These are phyloP conservation scores for Acacia acuminata DNA, from an alignment of 306 rosid genomes.

Conservation along the genomic window DNA sequence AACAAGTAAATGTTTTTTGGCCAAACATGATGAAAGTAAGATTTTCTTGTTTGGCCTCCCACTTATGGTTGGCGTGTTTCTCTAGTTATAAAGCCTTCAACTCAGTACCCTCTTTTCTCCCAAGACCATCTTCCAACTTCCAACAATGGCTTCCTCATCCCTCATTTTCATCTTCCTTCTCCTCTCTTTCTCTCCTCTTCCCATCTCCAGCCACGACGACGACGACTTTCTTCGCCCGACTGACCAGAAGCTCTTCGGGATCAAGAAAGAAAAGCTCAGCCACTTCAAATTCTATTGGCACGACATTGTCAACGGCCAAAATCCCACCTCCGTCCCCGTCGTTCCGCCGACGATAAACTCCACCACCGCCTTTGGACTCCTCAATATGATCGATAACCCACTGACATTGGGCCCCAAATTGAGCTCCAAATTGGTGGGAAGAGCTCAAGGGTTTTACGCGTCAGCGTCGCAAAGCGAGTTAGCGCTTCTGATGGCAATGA, in stretches of 20 bases:
- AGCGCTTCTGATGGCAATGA: constrained; percentile 63
- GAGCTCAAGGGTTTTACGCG: constrained; percentile 64
- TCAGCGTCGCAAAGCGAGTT: constrained; percentile 47
- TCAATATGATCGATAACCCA: constrained; percentile 47
- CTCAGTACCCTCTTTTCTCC: not conserved
- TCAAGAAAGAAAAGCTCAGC: constrained; percentile 53
- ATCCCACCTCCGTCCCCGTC: constrained; percentile 23
- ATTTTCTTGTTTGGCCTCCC: not conserved
- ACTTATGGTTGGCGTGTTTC: not conserved
- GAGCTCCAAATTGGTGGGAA: constrained; percentile 45
- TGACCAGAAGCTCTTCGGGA: constrained; percentile 34
- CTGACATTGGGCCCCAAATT: constrained; percentile 42
- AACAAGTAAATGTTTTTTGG: too few relatives aligned
- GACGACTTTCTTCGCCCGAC: constrained; percentile 33
- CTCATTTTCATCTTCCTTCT: not conserved
- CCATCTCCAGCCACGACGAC: not conserved
- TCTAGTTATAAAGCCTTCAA: not conserved
- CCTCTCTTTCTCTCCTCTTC: not conserved
- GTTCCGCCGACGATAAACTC: not conserved
- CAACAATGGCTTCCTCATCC: not conserved
- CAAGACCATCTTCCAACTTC: not conserved
- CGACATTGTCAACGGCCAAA: constrained; percentile 45
- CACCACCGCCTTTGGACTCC: constrained; percentile 26
- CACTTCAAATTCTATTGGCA: constrained; percentile 66
- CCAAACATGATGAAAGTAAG: not conserved